Percentiles rank a stretch among this genome's conserved stretches.
Conservation (phyloP, 169 alveolate genomes). For the Cyclospora cayetanensis region DNA sequence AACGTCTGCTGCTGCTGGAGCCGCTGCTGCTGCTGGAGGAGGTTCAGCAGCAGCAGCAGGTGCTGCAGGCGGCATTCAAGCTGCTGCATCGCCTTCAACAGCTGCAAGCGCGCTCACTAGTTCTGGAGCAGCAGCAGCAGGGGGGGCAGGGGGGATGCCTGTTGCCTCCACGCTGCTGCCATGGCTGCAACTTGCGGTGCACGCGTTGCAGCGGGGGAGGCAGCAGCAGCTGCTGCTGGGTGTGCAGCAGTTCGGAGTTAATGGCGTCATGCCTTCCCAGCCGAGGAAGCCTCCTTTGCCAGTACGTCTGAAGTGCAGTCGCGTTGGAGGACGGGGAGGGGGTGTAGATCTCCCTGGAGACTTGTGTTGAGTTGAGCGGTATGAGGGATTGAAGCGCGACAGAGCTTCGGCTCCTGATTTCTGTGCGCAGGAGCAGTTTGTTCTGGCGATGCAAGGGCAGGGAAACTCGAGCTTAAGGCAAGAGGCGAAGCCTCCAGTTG, state of each 20-base stretch:
- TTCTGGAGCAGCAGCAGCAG: not conserved
- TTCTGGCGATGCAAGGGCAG: conserved; percentile 7
- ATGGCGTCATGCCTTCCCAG: not conserved
- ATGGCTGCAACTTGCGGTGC: conserved; percentile 13
- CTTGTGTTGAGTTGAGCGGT: no score
- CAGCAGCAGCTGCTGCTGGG: conserved; percentile 31
- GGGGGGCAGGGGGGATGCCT: not conserved
- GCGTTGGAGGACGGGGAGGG: no score
- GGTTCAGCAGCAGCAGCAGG: not conserved
- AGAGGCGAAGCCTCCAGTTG: not conserved
- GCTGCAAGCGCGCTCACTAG: not conserved
- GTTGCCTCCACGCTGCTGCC: not conserved
- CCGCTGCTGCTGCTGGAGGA: not conserved
- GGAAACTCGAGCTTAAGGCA: not conserved
- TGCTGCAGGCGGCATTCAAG: not conserved
- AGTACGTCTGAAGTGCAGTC: no score
- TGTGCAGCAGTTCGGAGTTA: not conserved
- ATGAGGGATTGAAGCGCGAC: no score
- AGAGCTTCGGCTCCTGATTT: not conserved
- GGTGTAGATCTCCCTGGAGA: no score
- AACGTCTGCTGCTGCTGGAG: not conserved
- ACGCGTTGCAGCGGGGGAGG: conserved; percentile 36
- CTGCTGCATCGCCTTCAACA: not conserved
- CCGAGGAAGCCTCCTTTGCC: conserved; percentile 28
- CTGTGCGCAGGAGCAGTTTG: conserved; percentile 4